phyloP scores from a whole-genome alignment of 2,329 filamentous ascomycete species.

The Fusarium protoensiforme region DNA sequence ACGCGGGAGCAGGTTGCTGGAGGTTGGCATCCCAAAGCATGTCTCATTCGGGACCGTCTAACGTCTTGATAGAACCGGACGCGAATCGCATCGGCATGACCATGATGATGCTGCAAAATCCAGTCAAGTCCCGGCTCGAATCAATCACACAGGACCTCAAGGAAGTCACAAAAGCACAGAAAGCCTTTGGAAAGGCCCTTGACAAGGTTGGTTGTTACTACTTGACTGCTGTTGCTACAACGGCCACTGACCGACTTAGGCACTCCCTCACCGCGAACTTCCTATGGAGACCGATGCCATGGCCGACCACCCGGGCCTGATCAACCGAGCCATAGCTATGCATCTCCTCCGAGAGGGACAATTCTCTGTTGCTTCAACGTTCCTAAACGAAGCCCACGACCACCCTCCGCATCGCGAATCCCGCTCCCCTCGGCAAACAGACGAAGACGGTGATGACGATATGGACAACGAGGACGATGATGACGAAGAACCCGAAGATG shows the following conservation, averaged over 20 bases:
- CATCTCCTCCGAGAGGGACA: constrained; percentile 94
- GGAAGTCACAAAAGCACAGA: constrained; percentile 83
- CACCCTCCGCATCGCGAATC: constrained; percentile 43
- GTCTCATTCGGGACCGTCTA: constrained; percentile 8
- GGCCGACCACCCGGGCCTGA: constrained; percentile 77
- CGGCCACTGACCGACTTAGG: constrained; percentile 43
- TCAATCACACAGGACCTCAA: constrained; percentile 83
- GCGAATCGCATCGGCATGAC: constrained; percentile 74
- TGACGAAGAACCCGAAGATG: constrained; percentile 38
- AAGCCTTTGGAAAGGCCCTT: constrained; percentile 84
- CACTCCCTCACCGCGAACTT: constrained; percentile 66
- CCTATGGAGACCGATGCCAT: constrained; percentile 85
- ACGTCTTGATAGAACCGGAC: constrained; percentile 46
- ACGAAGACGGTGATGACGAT: constrained; percentile 48
- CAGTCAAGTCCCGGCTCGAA: constrained; percentile 84
- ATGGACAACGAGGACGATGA: constrained; percentile 43
- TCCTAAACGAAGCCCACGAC: constrained; percentile 76
- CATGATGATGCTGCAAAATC: constrained; percentile 86
- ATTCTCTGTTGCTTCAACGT: constrained; percentile 87
- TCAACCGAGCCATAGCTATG: constrained; percentile 96
- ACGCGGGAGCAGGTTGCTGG: constrained; percentile 79
- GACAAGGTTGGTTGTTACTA: constrained; percentile 71
- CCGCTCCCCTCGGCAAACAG: constrained; percentile 34
- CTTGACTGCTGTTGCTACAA: neutral
- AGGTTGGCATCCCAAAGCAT: constrained; percentile 57